Conservation (phyloP, 1,139 yeast genomes). For the Petasospora fabianii region DNA sequence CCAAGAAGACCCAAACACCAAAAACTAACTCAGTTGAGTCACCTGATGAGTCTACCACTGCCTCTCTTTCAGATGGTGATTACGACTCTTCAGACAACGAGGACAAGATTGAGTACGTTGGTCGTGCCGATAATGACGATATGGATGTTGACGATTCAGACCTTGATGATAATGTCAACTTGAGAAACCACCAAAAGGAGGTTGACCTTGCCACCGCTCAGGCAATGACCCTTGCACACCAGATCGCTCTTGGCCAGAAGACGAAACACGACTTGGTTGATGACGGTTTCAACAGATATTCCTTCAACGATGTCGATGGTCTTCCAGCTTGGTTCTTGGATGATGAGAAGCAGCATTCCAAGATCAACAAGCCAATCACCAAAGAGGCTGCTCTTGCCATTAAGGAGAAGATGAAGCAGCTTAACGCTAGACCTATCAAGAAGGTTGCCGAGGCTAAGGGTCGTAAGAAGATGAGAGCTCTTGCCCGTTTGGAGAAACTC, state of each 20-base stretch:
- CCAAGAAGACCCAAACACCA: slow-evolving; percentile 10
- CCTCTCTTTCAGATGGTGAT: slow-evolving; percentile 20
- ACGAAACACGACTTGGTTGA: slow-evolving; percentile 79
- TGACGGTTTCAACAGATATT: slow-evolving; percentile 87
- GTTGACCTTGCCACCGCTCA: slow-evolving; percentile 88
- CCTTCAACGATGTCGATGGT: slow-evolving; percentile 87
- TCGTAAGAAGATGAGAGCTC: slow-evolving; percentile 92
- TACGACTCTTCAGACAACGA: slow-evolving; percentile 23
- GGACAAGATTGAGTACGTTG: slow-evolving; percentile 50
- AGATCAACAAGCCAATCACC: slow-evolving; percentile 85
- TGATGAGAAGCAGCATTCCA: slow-evolving; percentile 84
- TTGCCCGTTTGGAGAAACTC: slow-evolving; percentile 80
- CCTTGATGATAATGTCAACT: slow-evolving; percentile 41
- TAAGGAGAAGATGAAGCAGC: slow-evolving; percentile 80
- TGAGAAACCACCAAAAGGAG: slow-evolving; percentile 49
- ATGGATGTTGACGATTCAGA: slow-evolving; percentile 41
- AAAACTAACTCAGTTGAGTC: slow-evolving; percentile 16
- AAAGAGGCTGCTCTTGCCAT: slow-evolving; percentile 95
- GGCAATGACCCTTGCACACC: slow-evolving; percentile 98
- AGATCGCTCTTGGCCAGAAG: slow-evolving; percentile 85
- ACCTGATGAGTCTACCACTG: slow-evolving; percentile 21
- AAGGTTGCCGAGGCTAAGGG: slow-evolving; percentile 97
- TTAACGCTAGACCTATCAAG: slow-evolving; percentile 97
- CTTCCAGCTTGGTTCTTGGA: slow-evolving; percentile 95
- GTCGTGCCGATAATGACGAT: slow-evolving; percentile 32